Evolutionary conservation across 129 eudicot genomes (phyloP).

Genomic region (Lactuca saligna): DNA sequence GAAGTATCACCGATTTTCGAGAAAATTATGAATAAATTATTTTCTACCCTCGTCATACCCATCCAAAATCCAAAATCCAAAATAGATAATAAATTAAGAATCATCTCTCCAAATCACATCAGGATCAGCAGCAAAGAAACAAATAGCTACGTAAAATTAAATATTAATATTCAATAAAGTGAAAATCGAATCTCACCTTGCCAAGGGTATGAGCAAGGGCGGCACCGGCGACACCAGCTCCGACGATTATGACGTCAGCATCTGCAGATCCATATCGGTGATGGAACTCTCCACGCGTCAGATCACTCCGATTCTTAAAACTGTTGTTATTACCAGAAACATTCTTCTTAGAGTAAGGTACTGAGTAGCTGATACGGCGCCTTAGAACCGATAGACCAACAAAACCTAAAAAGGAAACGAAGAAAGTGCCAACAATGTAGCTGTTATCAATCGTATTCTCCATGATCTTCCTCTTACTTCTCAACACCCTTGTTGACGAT

Average conservation of each 20-base stretch:
- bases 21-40: neutral
- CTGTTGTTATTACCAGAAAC: neutral
- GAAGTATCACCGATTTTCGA: conserved; percentile 10
- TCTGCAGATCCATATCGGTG: conserved; percentile 18
- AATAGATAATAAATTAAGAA: conserved; percentile 5
- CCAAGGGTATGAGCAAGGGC: conserved; percentile 66
- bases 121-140: conserved; percentile 10
- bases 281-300: conserved; percentile 19
- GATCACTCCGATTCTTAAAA: conserved; percentile 14
- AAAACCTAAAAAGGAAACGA: conserved; percentile 45
- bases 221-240: conserved; percentile 76
- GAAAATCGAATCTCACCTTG: conserved; percentile 41
- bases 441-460: conserved; percentile 29
- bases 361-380: conserved; percentile 16
- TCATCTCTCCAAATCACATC: neutral
- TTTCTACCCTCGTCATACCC: neutral
- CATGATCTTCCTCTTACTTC: conserved; percentile 21
- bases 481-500: neutral
- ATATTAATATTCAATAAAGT: conserved; percentile 3
- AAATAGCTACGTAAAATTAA: conserved; percentile 1
- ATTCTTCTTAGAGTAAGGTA: conserved; percentile 17
- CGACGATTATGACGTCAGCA: conserved; percentile 57
- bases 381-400: conserved; percentile 36
- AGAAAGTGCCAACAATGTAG: conserved; percentile 47
- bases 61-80: neutral